Base-by-base conservation (phyloP, 768 basidiomycete species). In the Naematelia encephala region DNA sequence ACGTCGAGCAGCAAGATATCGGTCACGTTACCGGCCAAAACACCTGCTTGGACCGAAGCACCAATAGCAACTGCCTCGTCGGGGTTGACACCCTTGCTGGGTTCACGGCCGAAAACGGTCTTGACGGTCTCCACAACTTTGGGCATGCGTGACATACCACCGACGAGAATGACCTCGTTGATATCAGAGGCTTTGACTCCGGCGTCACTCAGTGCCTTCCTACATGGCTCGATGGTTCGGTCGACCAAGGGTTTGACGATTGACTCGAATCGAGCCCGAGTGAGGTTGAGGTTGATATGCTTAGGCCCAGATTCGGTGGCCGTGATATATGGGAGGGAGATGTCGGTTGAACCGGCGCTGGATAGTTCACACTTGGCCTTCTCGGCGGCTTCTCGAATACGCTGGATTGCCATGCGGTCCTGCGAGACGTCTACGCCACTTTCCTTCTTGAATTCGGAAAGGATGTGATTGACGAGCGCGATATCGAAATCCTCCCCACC, bases 311-410 rank as follows among this genome's bases (percentile, higher is more conserved):
- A 84, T 5, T 90, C 90, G 72, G 92, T 92, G 22, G 92, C 91
- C 48, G 94, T 93, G 81, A 99, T 94, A 84, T 97, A 99, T 2
- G 96, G 96, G 67, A 98, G 78, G 79, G 96, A 97, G 80, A 98
- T 85, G 77, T 99, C 96, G 27, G 96, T 99, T 77, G 97, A 90
- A 0, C 88, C 82, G 1, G 93, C 90, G 11, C 90, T 92, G 11
- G 92, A 97, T 23, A 99, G 82, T 76, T 98, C 94, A 51, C 96
- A 93, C 85, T 99, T 99, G 66, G 96, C 96, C 82, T 97, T 97
- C 83, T 99, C 96, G 12, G 94, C 91, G 19, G 96, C 96, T 79
- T 99, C 96, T 69, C 96, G 91, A 63, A 99, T 91, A 79, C 96
- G 91, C 79, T 98, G 96, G 68, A 99, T 90, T 5, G 96, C 93